Base-by-base conservation (phyloP, 2,329 filamentous ascomycete genomes). In the Sordariomycetes sp. region DNA sequence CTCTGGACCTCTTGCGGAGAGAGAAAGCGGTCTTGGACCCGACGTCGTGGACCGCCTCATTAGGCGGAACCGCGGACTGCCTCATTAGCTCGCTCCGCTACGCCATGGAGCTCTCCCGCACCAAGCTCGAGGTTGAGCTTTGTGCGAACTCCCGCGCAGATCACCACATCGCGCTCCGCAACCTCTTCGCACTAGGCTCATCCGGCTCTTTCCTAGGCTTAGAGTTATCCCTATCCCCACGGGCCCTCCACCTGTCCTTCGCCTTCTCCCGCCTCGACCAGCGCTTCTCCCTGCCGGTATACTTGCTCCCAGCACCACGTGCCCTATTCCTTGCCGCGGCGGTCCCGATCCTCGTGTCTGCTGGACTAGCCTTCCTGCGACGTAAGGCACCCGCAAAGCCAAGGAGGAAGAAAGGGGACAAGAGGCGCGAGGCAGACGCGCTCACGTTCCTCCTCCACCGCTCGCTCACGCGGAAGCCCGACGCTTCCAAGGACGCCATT, bases 181-280 rank as follows among this genome's bases (percentile, higher is more conserved):
- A 72, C 53, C 68, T 79, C 55, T 75, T 68, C 63, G 69, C 68
- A 43, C 62, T 73, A 52, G 74, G 76, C 40, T 22, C 46, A 2
- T 65, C 68, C 10, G 73, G 73, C 63, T 71, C 74, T 53, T 73
- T 69, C 50, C 61, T 76, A 18, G 76, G 76, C 12, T 65, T 79
- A 37, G 76, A 79, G 59, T 61, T 79, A 14, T 74, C 72, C 18
- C 62, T 78, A 40, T 72, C 71, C 55, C 66, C 67, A 2, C 69
- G 69, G 61, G 72, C 69, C 58, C 61, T 78, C n/a, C 71, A 77
- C 59, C 59, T 78, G 52, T 77, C 75, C 11, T 64, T 76, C 1
- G 76, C 78, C 67, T 77, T 74, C 74, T 76, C 76, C 1, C 71
- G 74, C 1, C 70, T 76, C 28, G 70, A 70, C 28, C 76, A 77